A percentile compares a stretch with the other conserved stretches of the same genome.
Conservation (phyloP, 805 yeast genomes). For the Candida broadrunensis region DNA sequence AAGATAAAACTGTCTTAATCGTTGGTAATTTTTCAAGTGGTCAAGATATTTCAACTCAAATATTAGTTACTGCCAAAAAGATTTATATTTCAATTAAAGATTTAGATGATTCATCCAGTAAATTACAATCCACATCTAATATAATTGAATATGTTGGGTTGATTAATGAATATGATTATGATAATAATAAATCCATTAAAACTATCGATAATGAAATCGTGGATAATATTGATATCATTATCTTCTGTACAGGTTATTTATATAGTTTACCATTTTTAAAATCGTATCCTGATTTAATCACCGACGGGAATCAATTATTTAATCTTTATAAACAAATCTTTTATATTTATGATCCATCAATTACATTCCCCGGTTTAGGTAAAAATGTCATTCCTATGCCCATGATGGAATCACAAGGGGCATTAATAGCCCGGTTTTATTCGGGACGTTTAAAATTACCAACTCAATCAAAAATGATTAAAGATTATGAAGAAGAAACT, state of each 20-base stretch:
- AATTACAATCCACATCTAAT: conserved; percentile 43
- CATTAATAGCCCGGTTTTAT: conserved; percentile 37
- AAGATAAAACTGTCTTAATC: conserved; percentile 48
- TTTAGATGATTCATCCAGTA: conserved; percentile 29
- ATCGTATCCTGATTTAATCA: conserved; percentile 16
- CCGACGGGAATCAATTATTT: conserved; percentile 35
- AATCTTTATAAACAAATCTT: conserved; percentile 46
- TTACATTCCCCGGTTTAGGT: conserved; percentile 40
- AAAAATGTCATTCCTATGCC: conserved; percentile 51
- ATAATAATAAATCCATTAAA: conserved; percentile 10
- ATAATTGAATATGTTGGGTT: conserved; percentile 25
- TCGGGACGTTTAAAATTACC: conserved; percentile 45
- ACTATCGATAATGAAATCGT: conserved; percentile 23
- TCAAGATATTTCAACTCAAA: conserved; percentile 65
- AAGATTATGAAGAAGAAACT: conserved; percentile 26
- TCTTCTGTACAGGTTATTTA: conserved; percentile 40
- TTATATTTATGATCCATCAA: conserved; percentile 44
- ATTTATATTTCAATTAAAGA: conserved; percentile 16
- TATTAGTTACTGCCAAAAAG: conserved; percentile 38
- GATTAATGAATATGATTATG: conserved; percentile 27
- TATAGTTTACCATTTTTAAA: conserved; percentile 33
- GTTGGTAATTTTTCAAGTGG: conserved; percentile 83
- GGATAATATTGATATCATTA: conserved; percentile 22
- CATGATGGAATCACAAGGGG: conserved; percentile 47
- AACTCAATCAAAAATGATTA: conserved; percentile 28